Evolutionary conservation across 1,284 basidiomycete genomes (phyloP).

Genomic region (Moesziomyces antarcticus): DNA sequence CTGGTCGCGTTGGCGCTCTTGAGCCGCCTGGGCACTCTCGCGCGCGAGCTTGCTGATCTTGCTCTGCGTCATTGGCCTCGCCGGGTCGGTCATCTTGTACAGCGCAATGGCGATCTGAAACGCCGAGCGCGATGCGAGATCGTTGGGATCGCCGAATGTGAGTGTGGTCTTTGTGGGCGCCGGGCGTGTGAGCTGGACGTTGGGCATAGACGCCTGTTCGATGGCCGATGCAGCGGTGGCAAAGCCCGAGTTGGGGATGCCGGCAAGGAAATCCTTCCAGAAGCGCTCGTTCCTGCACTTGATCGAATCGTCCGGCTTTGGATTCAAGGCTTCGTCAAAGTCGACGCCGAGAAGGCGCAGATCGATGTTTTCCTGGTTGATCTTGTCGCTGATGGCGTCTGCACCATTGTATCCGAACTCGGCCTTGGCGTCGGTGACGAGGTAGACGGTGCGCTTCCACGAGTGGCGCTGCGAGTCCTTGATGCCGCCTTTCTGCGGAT

Average conservation of each 20-base stretch:
- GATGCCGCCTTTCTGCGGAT: slow-evolving; percentile 49
- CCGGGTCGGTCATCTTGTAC: slow-evolving; percentile 83
- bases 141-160: slow-evolving; percentile 55
- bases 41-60: slow-evolving; percentile 54
- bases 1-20: slow-evolving; percentile 21
- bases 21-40: slow-evolving; percentile 30
- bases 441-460: slow-evolving; percentile 58
- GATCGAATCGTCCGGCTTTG: slow-evolving; percentile 76
- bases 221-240: slow-evolving; percentile 64
- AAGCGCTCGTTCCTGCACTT: slow-evolving; percentile 86
- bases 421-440: slow-evolving; percentile 66
- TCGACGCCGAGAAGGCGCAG: slow-evolving; percentile 75
- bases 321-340: slow-evolving; percentile 80
- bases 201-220: slow-evolving; percentile 47
- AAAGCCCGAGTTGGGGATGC: slow-evolving; percentile 71
- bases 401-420: slow-evolving; percentile 46
- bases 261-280: slow-evolving; percentile 74
- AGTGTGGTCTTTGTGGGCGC: slow-evolving; percentile 42
- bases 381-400: slow-evolving; percentile 30
- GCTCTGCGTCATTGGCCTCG: slow-evolving; percentile 77
- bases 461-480: slow-evolving; percentile 46
- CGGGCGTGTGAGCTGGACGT: slow-evolving; percentile 48
- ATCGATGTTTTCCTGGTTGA: slow-evolving; percentile 46
- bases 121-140: slow-evolving; percentile 73
- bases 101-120: slow-evolving; percentile 80